Conservation (phyloP, 2,329 filamentous ascomycete genomes). For the Monilinia fructigena region DNA sequence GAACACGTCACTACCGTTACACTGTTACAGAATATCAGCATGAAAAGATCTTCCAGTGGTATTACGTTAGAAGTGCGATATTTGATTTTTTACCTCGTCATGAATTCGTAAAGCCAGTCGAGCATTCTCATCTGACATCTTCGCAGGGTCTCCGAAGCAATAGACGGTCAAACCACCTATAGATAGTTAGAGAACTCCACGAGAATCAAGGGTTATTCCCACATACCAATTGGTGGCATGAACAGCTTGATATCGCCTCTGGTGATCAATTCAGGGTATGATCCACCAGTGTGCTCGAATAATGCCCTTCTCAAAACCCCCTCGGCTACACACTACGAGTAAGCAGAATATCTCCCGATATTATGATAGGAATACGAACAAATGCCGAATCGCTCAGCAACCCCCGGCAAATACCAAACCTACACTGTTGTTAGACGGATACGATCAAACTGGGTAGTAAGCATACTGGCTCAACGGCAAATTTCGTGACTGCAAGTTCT, state of each 20-base stretch:
- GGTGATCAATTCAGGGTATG: constrained; percentile 95
- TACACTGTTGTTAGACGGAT: constrained; percentile 17
- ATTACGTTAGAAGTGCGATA: constrained; percentile 17
- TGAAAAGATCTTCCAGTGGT: constrained; percentile 19
- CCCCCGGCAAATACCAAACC: constrained; percentile 82
- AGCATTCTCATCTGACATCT: constrained; percentile 84
- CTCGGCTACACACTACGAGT: constrained; percentile 80
- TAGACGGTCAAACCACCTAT: constrained; percentile 80
- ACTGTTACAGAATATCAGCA: constrained; percentile 47
- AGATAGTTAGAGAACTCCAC: constrained; percentile 22
- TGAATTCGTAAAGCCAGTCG: constrained; percentile 82
- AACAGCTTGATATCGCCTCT: constrained; percentile 93
- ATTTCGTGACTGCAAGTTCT: constrained; percentile 91
- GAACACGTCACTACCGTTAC: constrained; percentile 97
- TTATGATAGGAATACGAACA: constrained; percentile 25
- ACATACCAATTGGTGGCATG: constrained; percentile 88
- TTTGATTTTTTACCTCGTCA: constrained; percentile 48
- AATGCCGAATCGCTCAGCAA: constrained; percentile 91
- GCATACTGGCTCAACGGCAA: constrained; percentile 87
- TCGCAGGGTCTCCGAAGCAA: constrained; percentile 91
- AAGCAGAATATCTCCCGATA: constrained; percentile 47
- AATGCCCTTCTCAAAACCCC: constrained; percentile 79
- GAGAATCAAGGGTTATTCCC: constrained; percentile 62
- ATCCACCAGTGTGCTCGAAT: constrained; percentile 94
- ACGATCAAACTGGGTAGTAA: constrained; percentile 67